Percentiles rank a stretch among this genome's conserved stretches.
These are phyloP conservation scores for Sphaerosporella brunnea DNA, from an alignment of 495 filamentous ascomycete genomes.

Conservation along the genomic window DNA sequence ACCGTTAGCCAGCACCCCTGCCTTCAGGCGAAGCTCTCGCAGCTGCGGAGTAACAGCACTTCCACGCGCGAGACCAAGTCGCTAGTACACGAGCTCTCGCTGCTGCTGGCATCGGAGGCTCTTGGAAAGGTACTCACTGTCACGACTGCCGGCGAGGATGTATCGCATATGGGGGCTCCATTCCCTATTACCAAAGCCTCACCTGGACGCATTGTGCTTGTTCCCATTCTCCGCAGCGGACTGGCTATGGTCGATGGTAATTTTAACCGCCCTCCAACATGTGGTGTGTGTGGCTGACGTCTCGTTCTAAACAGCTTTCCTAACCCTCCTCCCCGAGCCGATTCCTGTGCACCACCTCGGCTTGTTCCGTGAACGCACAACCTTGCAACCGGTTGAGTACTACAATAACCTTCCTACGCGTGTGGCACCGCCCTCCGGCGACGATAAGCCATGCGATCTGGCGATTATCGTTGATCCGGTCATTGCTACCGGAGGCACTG, in stretches of 20 bases:
- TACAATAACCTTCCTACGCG: conserved; percentile 93
- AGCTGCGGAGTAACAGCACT: conserved; percentile 56
- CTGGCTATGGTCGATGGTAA: conserved; percentile 72
- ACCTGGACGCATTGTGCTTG: conserved; percentile 54
- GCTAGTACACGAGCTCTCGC: conserved; percentile 66
- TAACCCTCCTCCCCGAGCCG: conserved; percentile 60
- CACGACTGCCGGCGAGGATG: conserved; percentile 33
- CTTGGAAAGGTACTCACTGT: conserved; percentile 44
- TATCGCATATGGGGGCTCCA: conserved; percentile 53
- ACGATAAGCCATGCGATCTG: conserved; percentile 36
- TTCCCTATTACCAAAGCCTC: conserved; percentile 43
- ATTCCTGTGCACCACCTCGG: conserved; percentile 86
- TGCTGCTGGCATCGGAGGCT: conserved; percentile 70
- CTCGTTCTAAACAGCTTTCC: conserved; percentile 41
- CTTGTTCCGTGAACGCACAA: conserved; percentile 71
- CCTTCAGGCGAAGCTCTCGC: conserved; percentile 70
- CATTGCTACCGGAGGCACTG: conserved; percentile 83
- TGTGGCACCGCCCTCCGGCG: conserved; percentile 26
- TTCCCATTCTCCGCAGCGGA: conserved; percentile 81
- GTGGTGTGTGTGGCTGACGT: neutral
- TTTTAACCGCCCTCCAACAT: conserved; percentile 1
- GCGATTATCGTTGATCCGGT: conserved; percentile 81
- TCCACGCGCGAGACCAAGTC: conserved; percentile 58
- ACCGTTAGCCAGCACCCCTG: conserved; percentile 78
- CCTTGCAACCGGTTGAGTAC: conserved; percentile 84